Percentiles rank a stretch among this genome's conserved stretches.
These are phyloP conservation scores for Tylopilus rubrobrunneus DNA, from an alignment of 768 basidiomycete species.

Conservation along the genomic window DNA sequence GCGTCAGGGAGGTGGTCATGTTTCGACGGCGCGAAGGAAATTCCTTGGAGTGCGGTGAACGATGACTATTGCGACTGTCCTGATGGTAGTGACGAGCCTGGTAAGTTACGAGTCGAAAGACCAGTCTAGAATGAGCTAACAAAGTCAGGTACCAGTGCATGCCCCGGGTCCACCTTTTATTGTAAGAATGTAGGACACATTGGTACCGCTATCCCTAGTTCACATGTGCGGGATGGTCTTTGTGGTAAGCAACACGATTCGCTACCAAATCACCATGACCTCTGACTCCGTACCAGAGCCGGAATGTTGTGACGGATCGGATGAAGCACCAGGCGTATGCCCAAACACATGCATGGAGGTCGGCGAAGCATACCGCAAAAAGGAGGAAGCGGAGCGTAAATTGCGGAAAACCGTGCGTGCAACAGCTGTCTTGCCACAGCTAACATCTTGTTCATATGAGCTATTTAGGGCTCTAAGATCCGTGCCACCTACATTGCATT, in stretches of 20 bases:
- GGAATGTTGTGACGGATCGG: slow-evolving; percentile 94
- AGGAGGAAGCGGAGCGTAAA: slow-evolving; percentile 71
- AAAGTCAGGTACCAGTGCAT: slow-evolving; percentile 75
- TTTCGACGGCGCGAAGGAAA: slow-evolving; percentile 73
- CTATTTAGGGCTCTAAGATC: slow-evolving; percentile 79
- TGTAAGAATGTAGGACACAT: slow-evolving; percentile 88
- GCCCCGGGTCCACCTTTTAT: slow-evolving; percentile 70
- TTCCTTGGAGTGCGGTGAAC: slow-evolving; percentile 80
- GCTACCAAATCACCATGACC: not conserved
- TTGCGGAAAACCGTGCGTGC: slow-evolving; percentile 69
- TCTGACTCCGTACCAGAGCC: slow-evolving; percentile 51
- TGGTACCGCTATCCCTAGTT: slow-evolving; percentile 71
- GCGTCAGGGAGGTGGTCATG: slow-evolving; percentile 67
- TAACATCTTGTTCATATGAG: not conserved
- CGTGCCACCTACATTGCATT: slow-evolving; percentile 83
- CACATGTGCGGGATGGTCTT: slow-evolving; percentile 87
- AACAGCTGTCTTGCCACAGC: not conserved
- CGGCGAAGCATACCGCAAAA: slow-evolving; percentile 65
- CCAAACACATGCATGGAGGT: slow-evolving; percentile 71
- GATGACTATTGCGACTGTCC: slow-evolving; percentile 94
- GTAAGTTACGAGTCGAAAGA: slow-evolving; percentile 34
- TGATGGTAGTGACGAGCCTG: slow-evolving; percentile 96
- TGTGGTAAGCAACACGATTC: slow-evolving; percentile 62
- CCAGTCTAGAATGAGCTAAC: slow-evolving; percentile 6
- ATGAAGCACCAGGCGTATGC: slow-evolving; percentile 82